phyloP scores from a whole-genome alignment of 805 yeast genomes.

The Candida montana region DNA sequence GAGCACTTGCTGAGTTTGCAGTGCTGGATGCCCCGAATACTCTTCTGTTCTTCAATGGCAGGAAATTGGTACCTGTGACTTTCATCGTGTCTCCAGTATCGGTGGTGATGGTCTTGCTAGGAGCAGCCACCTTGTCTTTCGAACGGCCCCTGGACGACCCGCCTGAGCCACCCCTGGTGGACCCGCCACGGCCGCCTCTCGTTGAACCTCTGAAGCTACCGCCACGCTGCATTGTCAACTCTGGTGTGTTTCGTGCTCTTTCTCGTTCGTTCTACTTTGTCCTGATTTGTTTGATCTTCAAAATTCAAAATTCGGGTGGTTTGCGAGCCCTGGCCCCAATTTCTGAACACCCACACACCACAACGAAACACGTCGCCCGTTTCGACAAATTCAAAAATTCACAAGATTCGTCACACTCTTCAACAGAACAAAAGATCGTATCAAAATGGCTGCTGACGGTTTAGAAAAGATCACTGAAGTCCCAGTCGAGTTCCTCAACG shows the following conservation, averaged over 20 bases:
- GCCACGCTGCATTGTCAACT: background rate
- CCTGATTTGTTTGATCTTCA: too few species aligned
- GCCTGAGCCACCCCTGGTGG: background rate
- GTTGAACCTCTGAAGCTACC: background rate
- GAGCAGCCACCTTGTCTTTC: background rate
- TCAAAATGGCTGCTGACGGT: slow-evolving; percentile 44
- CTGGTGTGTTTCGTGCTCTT: too few species aligned
- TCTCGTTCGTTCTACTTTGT: too few species aligned
- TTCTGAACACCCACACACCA: slow-evolving; percentile 8
- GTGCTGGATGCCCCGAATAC: slow-evolving; percentile 7
- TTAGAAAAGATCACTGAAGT: slow-evolving; percentile 77
- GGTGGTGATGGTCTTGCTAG: background rate
- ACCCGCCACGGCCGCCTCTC: slow-evolving; percentile 2
- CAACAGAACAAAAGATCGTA: background rate
- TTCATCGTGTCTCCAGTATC: slow-evolving; percentile 1
- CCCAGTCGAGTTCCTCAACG: slow-evolving; percentile 87
- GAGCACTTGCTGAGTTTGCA: background rate
- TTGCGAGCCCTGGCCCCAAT: background rate
- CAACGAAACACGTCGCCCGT: slow-evolving; percentile 5
- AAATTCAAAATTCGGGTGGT: background rate
- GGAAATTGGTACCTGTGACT: slow-evolving; percentile 13
- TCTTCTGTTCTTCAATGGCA: slow-evolving; percentile 11
- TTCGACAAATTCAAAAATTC: background rate
- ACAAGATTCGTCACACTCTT: too few species aligned
- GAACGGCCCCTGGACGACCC: background rate